These are phyloP conservation scores for Talaromyces islandicus DNA, from an alignment of 2,329 filamentous ascomycete genomes.

Conservation along the genomic window DNA sequence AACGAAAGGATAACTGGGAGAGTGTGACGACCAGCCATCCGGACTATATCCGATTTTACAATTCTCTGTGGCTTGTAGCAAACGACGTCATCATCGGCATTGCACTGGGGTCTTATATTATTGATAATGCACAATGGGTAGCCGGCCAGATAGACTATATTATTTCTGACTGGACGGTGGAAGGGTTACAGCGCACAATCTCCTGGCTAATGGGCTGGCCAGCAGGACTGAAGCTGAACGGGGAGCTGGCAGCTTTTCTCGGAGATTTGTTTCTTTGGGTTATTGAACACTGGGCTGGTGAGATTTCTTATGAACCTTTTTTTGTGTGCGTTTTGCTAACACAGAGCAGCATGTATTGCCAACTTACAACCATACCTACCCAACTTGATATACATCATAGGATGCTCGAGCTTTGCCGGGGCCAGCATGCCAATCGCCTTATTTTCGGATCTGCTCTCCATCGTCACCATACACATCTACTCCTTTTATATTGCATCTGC, in stretches of 20 bases:
- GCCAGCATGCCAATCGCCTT: slow-evolving; percentile 96
- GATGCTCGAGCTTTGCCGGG: slow-evolving; percentile 89
- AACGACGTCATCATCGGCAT: slow-evolving; percentile 99
- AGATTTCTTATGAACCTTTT: slow-evolving; percentile 23
- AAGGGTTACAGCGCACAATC: slow-evolving; percentile 82
- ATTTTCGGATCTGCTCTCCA: slow-evolving; percentile 86
- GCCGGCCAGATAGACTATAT: slow-evolving; percentile 71
- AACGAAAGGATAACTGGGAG: slow-evolving; percentile 85
- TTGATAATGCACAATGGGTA: slow-evolving; percentile 85
- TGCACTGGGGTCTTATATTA: slow-evolving; percentile 90
- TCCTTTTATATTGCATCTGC: slow-evolving; percentile 96
- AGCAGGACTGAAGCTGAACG: slow-evolving; percentile 90
- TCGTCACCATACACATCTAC: slow-evolving; percentile 93
- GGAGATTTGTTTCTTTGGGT: slow-evolving; percentile 97
- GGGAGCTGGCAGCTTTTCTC: slow-evolving; percentile 84
- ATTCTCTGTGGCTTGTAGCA: slow-evolving; percentile 94
- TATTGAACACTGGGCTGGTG: slow-evolving; percentile 94
- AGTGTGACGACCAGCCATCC: slow-evolving; percentile 93
- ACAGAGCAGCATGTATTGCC: slow-evolving; percentile 61
- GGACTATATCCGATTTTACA: slow-evolving; percentile 98
- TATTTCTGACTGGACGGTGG: slow-evolving; percentile 76
- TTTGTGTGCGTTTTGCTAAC: slow-evolving; percentile 12
- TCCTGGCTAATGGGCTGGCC: slow-evolving; percentile 95
- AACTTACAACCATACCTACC: slow-evolving; percentile 75
- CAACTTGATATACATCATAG: slow-evolving; percentile 82